Evolutionary conservation across 805 yeast species (phyloP).

Genomic region (Candida methanosorbosa): DNA sequence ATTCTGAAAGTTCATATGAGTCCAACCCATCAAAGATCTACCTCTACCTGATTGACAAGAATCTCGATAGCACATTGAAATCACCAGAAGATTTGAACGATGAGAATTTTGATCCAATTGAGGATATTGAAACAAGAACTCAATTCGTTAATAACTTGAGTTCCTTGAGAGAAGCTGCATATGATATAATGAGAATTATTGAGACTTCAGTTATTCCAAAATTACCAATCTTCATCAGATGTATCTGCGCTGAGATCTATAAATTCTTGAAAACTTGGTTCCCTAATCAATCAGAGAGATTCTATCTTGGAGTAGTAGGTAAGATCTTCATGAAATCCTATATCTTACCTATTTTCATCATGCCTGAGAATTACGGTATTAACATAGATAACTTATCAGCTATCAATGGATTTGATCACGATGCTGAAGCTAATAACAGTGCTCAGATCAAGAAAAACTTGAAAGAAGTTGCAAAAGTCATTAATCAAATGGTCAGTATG

Average conservation of each 20-base stretch:
- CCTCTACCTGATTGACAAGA: conserved; percentile 28
- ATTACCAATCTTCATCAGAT: conserved; percentile 50
- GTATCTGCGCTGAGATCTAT: conserved; percentile 38
- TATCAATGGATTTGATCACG: too few relatives aligned
- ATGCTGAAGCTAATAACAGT: conserved; percentile 10
- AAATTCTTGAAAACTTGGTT: conserved; percentile 26
- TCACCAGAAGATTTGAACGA: conserved; percentile 16
- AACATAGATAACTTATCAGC: conserved; percentile 12
- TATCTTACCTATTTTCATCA: conserved; percentile 34
- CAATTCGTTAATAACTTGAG: conserved; percentile 70
- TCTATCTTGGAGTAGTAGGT: conserved; percentile 60
- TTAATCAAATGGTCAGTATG: conserved; percentile 62
- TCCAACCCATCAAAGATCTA: conserved; percentile 67
- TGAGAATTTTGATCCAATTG: conserved; percentile 56
- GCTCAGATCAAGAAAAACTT: conserved; percentile 38
- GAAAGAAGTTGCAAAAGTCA: conserved; percentile 43
- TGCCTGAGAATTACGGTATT: conserved; percentile 53
- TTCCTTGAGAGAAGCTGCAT: conserved; percentile 59
- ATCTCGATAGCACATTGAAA: conserved; percentile 10
- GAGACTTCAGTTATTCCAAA: conserved; percentile 25
- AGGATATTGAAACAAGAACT: conserved; percentile 63
- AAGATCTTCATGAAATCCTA: conserved; percentile 50
- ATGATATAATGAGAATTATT: conserved; percentile 49
- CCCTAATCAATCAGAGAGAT: conserved; percentile 52
- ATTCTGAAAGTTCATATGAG: conserved; percentile 57